Evolutionary conservation across 2,329 filamentous ascomycete genomes (phyloP).

Genomic region (Penicillium crustosum): DNA sequence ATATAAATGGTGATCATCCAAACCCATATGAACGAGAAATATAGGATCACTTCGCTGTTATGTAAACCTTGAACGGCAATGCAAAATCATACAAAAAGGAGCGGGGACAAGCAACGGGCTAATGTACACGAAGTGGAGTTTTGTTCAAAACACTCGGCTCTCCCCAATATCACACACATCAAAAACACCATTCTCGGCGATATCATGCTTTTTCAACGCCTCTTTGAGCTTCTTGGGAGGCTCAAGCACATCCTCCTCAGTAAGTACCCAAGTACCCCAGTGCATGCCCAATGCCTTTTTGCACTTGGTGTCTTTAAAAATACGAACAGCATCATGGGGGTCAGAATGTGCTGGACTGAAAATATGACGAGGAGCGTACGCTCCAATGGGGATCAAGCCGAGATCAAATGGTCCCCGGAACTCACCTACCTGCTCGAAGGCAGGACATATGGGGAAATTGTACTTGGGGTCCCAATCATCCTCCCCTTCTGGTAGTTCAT

Average conservation of each 20-base stretch:
- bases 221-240: constrained; percentile 71
- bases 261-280: constrained; percentile 87
- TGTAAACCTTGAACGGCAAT: neutral
- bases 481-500: constrained; percentile 57
- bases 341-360: constrained; percentile 84
- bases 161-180: constrained; percentile 84
- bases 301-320: constrained; percentile 82
- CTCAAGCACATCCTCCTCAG: constrained; percentile 79
- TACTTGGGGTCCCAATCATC: constrained; percentile 73
- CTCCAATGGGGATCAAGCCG: constrained; percentile 89
- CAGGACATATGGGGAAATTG: constrained; percentile 71
- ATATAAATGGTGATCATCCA: neutral
- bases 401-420: constrained; percentile 84
- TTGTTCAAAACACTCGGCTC: constrained; percentile 67
- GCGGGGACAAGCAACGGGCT: neutral
- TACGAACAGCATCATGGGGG: constrained; percentile 83
- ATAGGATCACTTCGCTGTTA: neutral
- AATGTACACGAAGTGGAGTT: neutral
- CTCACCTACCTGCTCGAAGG: constrained; percentile 79
- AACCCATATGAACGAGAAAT: neutral
- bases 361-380: constrained; percentile 65
- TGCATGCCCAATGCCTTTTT: constrained; percentile 79
- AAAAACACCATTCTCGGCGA: constrained; percentile 72
- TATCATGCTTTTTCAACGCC: constrained; percentile 65
- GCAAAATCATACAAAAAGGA: neutral